A percentile compares a stretch with the other conserved stretches of the same genome.
Conservation (phyloP, 805 yeast species). For the Wickerhamiella slavikovae region DNA sequence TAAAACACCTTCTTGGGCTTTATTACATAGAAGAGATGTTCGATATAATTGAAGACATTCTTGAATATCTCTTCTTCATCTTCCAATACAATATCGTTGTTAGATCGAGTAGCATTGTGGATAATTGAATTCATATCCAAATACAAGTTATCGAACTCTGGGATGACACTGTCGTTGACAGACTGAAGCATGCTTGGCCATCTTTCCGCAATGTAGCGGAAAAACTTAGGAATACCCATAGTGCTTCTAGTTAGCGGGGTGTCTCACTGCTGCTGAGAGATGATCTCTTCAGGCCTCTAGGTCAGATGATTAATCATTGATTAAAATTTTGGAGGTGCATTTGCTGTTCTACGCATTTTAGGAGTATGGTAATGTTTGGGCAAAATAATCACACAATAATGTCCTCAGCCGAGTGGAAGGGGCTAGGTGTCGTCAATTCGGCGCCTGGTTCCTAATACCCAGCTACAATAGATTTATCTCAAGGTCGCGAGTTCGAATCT, state of each 20-base stretch:
- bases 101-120: conserved; percentile 80
- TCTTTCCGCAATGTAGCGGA: conserved; percentile 91
- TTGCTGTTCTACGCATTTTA: too few species aligned
- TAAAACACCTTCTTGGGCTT: conserved; percentile 76
- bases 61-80: conserved; percentile 84
- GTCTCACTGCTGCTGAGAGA: too few species aligned
- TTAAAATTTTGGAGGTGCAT: too few species aligned
- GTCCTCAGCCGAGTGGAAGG: too few species aligned
- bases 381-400: background rate
- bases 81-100: conserved; percentile 38
- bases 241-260: too few species aligned
- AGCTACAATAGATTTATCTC: too few species aligned
- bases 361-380: too few species aligned
- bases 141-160: conserved; percentile 88
- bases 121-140: conserved; percentile 95
- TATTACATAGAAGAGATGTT: conserved; percentile 73
- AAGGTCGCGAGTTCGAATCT: conserved; percentile 6
- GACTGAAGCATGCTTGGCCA: conserved; percentile 91
- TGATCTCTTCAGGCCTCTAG: too few species aligned
- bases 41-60: conserved; percentile 85
- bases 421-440: too few species aligned
- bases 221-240: conserved; percentile 91
- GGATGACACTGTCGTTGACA: conserved; percentile 61
- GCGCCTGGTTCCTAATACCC: too few species aligned
- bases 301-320: too few species aligned